Conservation (phyloP, 2,329 filamentous ascomycete genomes). For the Ophiocordyceps camponoti-floridani region DNA sequence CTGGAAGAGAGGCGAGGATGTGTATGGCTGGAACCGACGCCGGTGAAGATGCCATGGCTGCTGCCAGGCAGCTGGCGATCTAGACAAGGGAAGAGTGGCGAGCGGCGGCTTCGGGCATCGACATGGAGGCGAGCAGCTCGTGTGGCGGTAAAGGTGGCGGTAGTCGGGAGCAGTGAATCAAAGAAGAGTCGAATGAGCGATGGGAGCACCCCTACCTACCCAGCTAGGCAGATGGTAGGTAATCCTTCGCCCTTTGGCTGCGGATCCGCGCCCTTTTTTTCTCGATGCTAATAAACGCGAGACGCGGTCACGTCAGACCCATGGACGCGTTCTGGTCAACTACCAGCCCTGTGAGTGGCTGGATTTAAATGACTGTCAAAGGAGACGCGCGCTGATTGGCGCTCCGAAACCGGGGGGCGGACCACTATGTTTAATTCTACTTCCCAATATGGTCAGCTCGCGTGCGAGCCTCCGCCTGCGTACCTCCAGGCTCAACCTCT, state of each 20-base stretch:
- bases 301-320: not conserved
- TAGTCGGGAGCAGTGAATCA: not conserved
- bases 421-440: not conserved
- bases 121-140: conserved; percentile 1
- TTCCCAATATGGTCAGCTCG: no score
- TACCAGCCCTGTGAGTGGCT: not conserved
- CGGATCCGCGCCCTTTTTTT: not conserved
- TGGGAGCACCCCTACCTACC: not conserved
- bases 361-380: not conserved
- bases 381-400: not conserved
- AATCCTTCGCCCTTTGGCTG: not conserved
- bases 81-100: conserved; percentile 12
- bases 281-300: not conserved
- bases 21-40: conserved; percentile 14
- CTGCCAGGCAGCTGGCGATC: conserved; percentile 12
- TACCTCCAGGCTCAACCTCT: not conserved
- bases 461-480: not conserved
- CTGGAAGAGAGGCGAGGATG: conserved; percentile 31
- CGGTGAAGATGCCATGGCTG: conserved; percentile 20
- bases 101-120: conserved; percentile 1
- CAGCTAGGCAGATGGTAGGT: not conserved
- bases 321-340: not conserved
- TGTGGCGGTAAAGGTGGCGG: not conserved
- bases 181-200: not conserved
- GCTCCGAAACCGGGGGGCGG: not conserved